These are phyloP conservation scores for Nigrospora osmanthi DNA, from an alignment of 2,329 filamentous ascomycete species.

Conservation along the genomic window DNA sequence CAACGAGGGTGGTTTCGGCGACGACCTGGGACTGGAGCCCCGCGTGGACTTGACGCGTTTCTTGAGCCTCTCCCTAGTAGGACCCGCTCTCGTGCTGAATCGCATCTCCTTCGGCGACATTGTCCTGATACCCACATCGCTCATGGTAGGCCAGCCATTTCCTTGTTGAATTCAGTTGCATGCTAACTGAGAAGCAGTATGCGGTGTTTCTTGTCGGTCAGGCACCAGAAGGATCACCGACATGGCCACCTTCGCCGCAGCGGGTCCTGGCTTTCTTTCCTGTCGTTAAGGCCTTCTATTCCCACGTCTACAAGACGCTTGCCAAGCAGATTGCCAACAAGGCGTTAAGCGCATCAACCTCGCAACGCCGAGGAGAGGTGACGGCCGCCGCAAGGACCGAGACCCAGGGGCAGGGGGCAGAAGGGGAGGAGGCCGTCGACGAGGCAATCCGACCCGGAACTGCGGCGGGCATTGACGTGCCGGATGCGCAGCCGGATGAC, in stretches of 20 bases:
- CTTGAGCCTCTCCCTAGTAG: slow-evolving; percentile 52
- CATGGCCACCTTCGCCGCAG: slow-evolving; percentile 46
- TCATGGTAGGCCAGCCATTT: slow-evolving; percentile 15
- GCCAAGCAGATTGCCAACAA: slow-evolving; percentile 37
- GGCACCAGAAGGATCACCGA: slow-evolving; percentile 30
- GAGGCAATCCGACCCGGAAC: no score
- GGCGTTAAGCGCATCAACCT: no score
- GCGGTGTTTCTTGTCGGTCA: slow-evolving; percentile 36
- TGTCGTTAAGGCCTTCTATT: slow-evolving; percentile 29
- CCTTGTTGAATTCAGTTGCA: not conserved
- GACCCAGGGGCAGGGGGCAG: no score
- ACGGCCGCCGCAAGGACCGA: no score
- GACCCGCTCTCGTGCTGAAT: slow-evolving; percentile 59
- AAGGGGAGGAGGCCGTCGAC: no score
- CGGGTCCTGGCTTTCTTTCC: slow-evolving; percentile 44
- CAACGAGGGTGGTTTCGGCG: no score
- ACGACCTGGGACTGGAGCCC: not conserved
- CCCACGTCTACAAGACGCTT: slow-evolving; percentile 37
- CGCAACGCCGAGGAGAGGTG: no score
- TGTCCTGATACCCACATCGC: slow-evolving; percentile 21
- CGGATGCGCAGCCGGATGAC: not conserved
- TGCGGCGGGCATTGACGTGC: not conserved
- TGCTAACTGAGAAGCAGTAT: slow-evolving; percentile 27
- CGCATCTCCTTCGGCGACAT: slow-evolving; percentile 54
- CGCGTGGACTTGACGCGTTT: slow-evolving; percentile 14